A percentile compares a stretch with the other conserved stretches of the same genome.
Evolutionary conservation across 306 rosid species (phyloP).

Genomic region (Rosa multiflora): DNA sequence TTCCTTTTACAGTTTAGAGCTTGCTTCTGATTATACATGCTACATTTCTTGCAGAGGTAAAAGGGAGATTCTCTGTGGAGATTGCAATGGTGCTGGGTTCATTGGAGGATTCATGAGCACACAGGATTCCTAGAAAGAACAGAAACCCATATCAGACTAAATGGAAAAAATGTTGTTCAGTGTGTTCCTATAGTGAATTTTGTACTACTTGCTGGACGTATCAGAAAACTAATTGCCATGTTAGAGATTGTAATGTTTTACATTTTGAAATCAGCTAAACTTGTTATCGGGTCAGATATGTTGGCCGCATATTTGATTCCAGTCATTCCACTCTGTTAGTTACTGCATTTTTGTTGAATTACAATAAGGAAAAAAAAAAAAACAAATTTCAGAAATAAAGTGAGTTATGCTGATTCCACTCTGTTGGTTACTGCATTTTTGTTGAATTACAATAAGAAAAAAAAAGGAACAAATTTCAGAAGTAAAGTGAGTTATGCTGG

Average conservation of each 20-base stretch:
- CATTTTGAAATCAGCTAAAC: not conserved
- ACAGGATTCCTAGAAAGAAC: conserved; percentile 49
- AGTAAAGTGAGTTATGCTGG: too few relatives aligned
- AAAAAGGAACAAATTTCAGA: not conserved
- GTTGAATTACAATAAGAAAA: too few relatives aligned
- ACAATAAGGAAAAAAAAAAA: too few relatives aligned
- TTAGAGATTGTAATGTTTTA: conserved; percentile 1
- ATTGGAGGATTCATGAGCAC: conserved; percentile 90
- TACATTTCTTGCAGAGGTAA: conserved; percentile 68
- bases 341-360: not conserved
- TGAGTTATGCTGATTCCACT: too few relatives aligned
- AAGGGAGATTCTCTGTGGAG: conserved; percentile 78
- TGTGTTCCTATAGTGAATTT: not conserved
- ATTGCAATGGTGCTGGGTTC: conserved; percentile 97
- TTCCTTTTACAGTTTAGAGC: not conserved
- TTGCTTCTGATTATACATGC: conserved; percentile 9
- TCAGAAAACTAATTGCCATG: not conserved
- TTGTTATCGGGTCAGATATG: not conserved
- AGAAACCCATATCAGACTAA: not conserved
- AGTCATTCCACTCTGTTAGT: not conserved
- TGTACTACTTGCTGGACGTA: not conserved
- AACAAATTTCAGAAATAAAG: not conserved
- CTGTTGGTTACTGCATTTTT: too few relatives aligned
- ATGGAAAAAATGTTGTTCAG: not conserved
- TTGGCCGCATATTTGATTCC: not conserved